Evolutionary conservation across 1,284 basidiomycete species (phyloP).

Genomic region (Anthracocystis panici-leucophaei): DNA sequence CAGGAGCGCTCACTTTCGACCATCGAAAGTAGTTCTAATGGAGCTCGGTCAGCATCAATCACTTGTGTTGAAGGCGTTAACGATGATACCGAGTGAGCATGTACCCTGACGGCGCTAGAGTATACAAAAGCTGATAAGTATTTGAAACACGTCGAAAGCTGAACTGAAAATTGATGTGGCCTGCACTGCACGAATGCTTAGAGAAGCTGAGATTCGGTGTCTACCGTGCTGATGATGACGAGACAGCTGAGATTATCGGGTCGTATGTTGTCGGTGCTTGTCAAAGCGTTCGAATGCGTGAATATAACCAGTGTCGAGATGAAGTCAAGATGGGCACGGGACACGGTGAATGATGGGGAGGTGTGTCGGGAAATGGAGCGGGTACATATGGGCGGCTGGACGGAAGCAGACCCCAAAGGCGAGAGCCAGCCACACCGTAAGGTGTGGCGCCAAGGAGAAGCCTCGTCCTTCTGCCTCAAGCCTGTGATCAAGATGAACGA

Average conservation of each 20-base stretch:
- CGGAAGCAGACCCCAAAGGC: not conserved
- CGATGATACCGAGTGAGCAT: not conserved
- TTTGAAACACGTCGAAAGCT: not conserved
- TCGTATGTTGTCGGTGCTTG: not conserved
- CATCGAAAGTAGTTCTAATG: no score
- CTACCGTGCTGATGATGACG: not conserved
- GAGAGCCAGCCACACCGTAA: not conserved
- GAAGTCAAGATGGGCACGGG: not conserved
- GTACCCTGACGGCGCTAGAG: not conserved
- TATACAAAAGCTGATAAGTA: not conserved
- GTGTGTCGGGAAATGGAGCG: not conserved
- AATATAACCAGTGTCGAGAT: not conserved
- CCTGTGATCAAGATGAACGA: slow-evolving; percentile 5
- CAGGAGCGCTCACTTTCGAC: not conserved
- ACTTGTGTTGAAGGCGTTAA: not conserved
- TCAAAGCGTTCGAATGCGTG: not conserved
- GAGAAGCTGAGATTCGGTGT: not conserved
- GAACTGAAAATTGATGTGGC: not conserved
- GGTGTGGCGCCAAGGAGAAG: not conserved
- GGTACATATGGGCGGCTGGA: not conserved
- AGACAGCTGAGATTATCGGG: not conserved
- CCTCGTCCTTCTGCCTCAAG: not conserved
- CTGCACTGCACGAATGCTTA: not conserved
- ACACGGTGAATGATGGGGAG: not conserved
- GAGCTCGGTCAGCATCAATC: not conserved